A percentile compares a stretch with the other conserved stretches of the same genome.
Conservation (phyloP, 345 rosid genomes). For the Stellera chamaejasme region DNA sequence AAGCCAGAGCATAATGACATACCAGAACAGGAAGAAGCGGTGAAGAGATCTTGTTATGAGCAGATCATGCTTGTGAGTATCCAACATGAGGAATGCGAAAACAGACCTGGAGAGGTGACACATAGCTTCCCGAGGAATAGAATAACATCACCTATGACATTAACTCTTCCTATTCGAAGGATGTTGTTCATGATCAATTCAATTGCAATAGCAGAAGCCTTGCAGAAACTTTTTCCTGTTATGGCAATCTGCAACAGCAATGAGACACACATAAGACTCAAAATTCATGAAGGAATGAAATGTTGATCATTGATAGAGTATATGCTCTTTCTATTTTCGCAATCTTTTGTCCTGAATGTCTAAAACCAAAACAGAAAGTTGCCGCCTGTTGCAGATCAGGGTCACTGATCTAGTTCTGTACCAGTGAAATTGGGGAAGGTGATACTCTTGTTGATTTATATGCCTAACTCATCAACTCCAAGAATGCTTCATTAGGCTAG, state of each 20-base stretch:
- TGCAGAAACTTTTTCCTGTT: slow-evolving; percentile 90
- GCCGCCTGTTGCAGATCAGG: no score
- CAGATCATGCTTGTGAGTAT: slow-evolving; percentile 60
- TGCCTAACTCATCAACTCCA: no score
- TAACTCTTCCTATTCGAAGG: slow-evolving; percentile 78
- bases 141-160: slow-evolving; percentile 91
- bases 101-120: slow-evolving; percentile 80
- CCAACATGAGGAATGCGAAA: slow-evolving; percentile 92
- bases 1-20: slow-evolving; percentile 13
- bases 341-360: no score
- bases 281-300: no score
- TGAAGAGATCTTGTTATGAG: slow-evolving; percentile 86
- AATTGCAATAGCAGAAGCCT: slow-evolving; percentile 73
- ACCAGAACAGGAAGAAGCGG: slow-evolving; percentile 92
- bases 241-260: slow-evolving; percentile 62
- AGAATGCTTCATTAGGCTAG: no score
- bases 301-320: no score
- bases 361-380: no score
- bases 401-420: no score
- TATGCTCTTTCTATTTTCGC: no score
- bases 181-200: slow-evolving; percentile 86
- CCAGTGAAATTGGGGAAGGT: no score
- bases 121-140: slow-evolving; percentile 87
- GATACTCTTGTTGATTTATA: no score
- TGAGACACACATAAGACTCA: slow-evolving; percentile 1